These are phyloP conservation scores for Sclerotinia nivalis DNA, from an alignment of 2,329 filamentous ascomycete genomes.

Conservation along the genomic window DNA sequence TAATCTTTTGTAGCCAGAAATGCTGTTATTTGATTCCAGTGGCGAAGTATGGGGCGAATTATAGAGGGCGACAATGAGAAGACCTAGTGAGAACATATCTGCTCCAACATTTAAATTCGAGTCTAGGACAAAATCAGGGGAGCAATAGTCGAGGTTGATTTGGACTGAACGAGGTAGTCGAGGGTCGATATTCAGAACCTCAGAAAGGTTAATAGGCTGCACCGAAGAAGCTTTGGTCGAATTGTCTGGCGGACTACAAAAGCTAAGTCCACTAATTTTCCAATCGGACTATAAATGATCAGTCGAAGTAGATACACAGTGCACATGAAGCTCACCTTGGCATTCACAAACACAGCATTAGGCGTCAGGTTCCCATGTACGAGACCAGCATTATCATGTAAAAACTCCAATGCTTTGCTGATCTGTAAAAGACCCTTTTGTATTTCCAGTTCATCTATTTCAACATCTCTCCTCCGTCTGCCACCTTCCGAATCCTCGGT, in stretches of 20 bases:
- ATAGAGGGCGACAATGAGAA: constrained; percentile 86
- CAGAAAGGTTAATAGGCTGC: constrained; percentile 76
- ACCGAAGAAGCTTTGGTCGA: constrained; percentile 75
- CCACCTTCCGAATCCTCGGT: constrained; percentile 76
- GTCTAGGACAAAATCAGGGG: constrained; percentile 92
- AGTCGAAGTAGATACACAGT: constrained; percentile 32
- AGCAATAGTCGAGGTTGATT: constrained; percentile 88
- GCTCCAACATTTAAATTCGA: constrained; percentile 80
- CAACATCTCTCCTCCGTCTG: constrained; percentile 73
- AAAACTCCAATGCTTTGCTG: constrained; percentile 89
- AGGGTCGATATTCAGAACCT: constrained; percentile 82
- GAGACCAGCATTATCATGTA: constrained; percentile 91
- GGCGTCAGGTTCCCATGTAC: constrained; percentile 95
- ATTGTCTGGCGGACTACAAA: constrained; percentile 77
- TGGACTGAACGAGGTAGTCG: constrained; percentile 81
- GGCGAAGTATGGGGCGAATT: constrained; percentile 93
- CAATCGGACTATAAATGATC: constrained; percentile 73
- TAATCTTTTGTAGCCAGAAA: constrained; percentile 81
- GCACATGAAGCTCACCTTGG: constrained; percentile 63
- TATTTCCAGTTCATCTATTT: constrained; percentile 96
- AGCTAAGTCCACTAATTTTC: constrained; percentile 95
- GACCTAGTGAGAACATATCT: constrained; percentile 91
- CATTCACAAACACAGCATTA: constrained; percentile 89
- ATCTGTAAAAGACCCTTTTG: constrained; percentile 94
- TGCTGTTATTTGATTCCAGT: constrained; percentile 75